These are phyloP conservation scores for Xerocomus potaroensis DNA, from an alignment of 768 basidiomycete genomes.

Conservation along the genomic window DNA sequence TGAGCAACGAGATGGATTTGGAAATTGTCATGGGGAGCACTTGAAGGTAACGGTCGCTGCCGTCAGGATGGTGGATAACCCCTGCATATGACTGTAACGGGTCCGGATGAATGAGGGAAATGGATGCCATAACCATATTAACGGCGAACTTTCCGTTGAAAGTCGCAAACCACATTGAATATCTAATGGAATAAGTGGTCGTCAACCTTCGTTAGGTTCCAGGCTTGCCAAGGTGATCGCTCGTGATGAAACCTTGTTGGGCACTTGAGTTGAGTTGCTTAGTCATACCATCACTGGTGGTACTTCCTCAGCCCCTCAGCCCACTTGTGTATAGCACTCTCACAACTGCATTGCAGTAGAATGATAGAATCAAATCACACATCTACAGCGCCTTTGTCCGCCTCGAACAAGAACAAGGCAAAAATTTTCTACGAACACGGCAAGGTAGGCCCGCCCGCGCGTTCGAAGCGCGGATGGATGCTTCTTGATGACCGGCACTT, in stretches of 20 bases:
- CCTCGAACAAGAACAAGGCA: slow-evolving; percentile 23
- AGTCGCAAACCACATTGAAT: slow-evolving; percentile 1
- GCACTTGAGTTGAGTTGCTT: slow-evolving; percentile 11
- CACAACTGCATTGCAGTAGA: slow-evolving; percentile 11
- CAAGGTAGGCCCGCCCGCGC: slow-evolving; percentile 26
- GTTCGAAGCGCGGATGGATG: slow-evolving; percentile 3
- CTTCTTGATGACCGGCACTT: slow-evolving; percentile 21
- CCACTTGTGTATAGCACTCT: slow-evolving; percentile 2
- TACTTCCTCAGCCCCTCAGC: neutral
- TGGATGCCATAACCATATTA: slow-evolving; percentile 30
- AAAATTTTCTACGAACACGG: slow-evolving; percentile 32
- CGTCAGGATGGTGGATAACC: slow-evolving; percentile 21
- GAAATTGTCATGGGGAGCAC: slow-evolving; percentile 16
- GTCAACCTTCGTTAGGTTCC: slow-evolving; percentile 16
- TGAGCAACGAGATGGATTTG: slow-evolving; percentile 17
- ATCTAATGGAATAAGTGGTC: slow-evolving; percentile 11
- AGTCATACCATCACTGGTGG: neutral
- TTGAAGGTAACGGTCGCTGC: slow-evolving; percentile 18
- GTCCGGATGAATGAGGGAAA: slow-evolving; percentile 18
- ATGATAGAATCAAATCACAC: slow-evolving; percentile 28
- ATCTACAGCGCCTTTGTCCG: slow-evolving; percentile 18
- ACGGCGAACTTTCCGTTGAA: slow-evolving; percentile 22
- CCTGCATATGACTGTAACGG: slow-evolving; percentile 35
- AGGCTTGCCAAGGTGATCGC: slow-evolving; percentile 20
- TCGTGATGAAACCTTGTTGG: slow-evolving; percentile 9